Evolutionary conservation across 139 green algal genomes (phyloP).

Genomic region (Chlorella vulgaris): DNA sequence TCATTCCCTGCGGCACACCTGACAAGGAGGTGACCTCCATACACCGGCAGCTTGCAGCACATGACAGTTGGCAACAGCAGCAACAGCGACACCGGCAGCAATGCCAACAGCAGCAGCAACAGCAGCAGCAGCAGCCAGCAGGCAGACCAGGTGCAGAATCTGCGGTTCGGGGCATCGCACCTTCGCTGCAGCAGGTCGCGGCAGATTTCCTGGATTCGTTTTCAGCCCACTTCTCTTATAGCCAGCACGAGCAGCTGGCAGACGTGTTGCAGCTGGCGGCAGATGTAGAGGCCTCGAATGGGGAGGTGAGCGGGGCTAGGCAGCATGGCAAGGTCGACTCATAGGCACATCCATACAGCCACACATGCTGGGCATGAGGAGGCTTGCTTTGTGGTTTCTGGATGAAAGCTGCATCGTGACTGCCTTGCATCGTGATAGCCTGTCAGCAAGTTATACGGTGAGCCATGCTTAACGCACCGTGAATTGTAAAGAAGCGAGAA

Average conservation of each 20-base stretch:
- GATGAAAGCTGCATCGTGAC: too few relatives aligned
- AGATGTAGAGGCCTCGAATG: background rate
- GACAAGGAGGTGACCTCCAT: constrained; percentile 54
- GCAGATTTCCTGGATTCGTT: constrained; percentile 12
- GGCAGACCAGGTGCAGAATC: background rate
- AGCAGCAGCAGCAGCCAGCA: background rate
- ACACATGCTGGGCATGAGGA: too few relatives aligned
- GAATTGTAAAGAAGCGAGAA: too few relatives aligned
- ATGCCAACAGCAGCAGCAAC: background rate
- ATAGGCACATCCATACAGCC: too few relatives aligned
- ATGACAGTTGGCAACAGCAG: background rate
- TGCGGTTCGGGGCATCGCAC: background rate
- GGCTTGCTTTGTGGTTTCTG: too few relatives aligned
- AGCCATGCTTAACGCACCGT: too few relatives aligned
- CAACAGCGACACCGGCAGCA: background rate
- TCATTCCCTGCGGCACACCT: constrained; percentile 81
- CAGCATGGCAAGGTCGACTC: too few relatives aligned
- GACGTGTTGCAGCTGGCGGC: constrained; percentile 13
- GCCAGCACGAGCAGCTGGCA: constrained; percentile 2
- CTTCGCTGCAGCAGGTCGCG: constrained; percentile 18
- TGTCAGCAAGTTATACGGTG: too few relatives aligned
- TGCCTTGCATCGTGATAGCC: too few relatives aligned
- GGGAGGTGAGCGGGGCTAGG: background rate
- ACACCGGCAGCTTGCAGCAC: constrained; percentile 34
- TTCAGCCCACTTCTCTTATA: constrained; percentile 20